phyloP scores from a whole-genome alignment of 2,329 filamentous ascomycete species.

The Penicillium sp. region DNA sequence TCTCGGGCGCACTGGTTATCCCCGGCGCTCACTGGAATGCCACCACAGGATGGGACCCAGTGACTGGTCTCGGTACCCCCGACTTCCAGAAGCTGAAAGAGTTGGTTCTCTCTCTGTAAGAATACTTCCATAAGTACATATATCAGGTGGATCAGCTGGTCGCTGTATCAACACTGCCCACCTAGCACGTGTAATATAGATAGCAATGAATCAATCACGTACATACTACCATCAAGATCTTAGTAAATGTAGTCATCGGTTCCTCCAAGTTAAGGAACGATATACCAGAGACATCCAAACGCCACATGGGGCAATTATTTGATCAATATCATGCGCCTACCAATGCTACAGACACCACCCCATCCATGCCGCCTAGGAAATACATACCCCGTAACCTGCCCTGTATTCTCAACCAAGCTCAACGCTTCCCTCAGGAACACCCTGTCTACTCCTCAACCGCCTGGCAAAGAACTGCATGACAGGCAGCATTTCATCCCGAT shows the following conservation, averaged over 20 bases:
- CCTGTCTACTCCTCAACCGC: constrained; percentile 43
- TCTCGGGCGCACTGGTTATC: constrained; percentile 23
- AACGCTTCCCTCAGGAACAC: constrained; percentile 47
- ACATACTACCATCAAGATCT: background rate
- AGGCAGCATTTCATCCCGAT: constrained; percentile 81
- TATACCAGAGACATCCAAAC: background rate
- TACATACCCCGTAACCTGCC: background rate
- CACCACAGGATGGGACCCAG: constrained; percentile 42
- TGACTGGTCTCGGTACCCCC: constrained; percentile 41
- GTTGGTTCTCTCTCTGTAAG: constrained; percentile 18
- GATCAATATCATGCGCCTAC: too few species aligned
- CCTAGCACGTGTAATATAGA: background rate
- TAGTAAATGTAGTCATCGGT: background rate
- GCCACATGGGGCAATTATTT: too few species aligned
- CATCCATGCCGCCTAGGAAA: background rate
- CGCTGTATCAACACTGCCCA: background rate
- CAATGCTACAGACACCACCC: background rate
- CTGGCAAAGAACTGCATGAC: constrained; percentile 74
- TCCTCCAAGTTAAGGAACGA: too few species aligned
- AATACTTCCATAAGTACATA: background rate
- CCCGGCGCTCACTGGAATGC: constrained; percentile 32
- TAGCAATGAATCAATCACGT: background rate
- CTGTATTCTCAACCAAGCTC: constrained; percentile 34
- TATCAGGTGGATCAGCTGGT: background rate
- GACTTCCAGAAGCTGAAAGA: constrained; percentile 22